Conservation (phyloP, 768 basidiomycete genomes). For the Suillus subalutaceus region DNA sequence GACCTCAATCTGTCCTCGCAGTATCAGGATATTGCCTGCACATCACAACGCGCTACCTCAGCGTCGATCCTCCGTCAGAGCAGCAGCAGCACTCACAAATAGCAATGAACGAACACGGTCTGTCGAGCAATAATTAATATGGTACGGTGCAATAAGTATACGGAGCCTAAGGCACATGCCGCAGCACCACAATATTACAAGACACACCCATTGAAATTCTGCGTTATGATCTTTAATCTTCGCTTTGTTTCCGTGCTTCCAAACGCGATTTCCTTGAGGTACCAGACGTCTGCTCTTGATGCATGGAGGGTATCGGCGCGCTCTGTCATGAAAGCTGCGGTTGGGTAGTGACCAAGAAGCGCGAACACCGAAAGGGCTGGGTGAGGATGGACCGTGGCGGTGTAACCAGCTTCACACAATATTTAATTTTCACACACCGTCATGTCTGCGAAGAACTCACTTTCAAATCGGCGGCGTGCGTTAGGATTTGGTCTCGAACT, state of each 20-base stretch:
- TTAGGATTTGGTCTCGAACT: too few species aligned
- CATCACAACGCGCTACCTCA: slow-evolving; percentile 5
- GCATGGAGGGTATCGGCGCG: slow-evolving; percentile 22
- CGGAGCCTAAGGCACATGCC: neutral
- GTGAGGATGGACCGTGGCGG: neutral
- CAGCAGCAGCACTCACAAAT: slow-evolving; percentile 58
- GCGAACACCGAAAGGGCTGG: neutral
- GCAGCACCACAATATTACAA: neutral
- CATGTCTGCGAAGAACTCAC: neutral
- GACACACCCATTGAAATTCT: slow-evolving; percentile 82
- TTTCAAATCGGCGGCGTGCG: too few species aligned
- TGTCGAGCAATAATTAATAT: slow-evolving; percentile 30
- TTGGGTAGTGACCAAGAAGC: slow-evolving; percentile 1
- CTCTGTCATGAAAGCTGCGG: slow-evolving; percentile 20
- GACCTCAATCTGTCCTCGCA: slow-evolving; percentile 81
- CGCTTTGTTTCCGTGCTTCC: slow-evolving; percentile 33
- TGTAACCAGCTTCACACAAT: neutral
- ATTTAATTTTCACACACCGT: neutral
- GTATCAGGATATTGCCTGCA: slow-evolving; percentile 83
- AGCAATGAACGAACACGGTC: slow-evolving; percentile 90
- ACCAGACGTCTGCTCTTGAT: slow-evolving; percentile 64
- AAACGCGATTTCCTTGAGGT: slow-evolving; percentile 70
- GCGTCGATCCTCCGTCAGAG: neutral
- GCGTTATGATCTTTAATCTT: slow-evolving; percentile 68
- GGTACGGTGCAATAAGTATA: neutral